Percentiles rank a stretch among this genome's conserved stretches.
Conservation (phyloP, 2,329 filamentous ascomycete genomes). For the Mollisia scopiformis region DNA sequence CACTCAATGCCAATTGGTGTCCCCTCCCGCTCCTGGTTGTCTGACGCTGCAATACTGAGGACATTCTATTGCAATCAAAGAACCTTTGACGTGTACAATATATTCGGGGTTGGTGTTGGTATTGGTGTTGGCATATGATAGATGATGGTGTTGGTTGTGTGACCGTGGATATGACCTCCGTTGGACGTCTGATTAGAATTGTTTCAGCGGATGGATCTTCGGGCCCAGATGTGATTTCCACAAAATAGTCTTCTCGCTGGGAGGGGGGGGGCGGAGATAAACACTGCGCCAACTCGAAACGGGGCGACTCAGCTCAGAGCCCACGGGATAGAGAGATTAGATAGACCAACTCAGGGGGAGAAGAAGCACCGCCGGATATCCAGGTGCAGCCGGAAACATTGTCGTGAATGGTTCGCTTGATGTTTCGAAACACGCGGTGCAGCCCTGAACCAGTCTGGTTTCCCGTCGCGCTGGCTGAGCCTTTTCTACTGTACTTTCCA, state of each 20-base stretch:
- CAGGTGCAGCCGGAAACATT: neutral
- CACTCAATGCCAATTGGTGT: neutral
- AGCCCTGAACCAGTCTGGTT: too few species aligned
- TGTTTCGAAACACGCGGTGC: slow-evolving; percentile 14
- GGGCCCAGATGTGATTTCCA: neutral
- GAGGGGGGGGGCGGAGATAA: neutral
- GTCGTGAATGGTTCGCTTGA: slow-evolving; percentile 5
- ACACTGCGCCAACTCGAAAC: neutral
- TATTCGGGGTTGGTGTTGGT: too few species aligned
- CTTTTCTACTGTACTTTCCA: neutral
- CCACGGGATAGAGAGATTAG: neutral
- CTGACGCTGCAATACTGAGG: neutral
- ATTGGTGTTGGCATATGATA: neutral
- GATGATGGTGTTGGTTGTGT: too few species aligned
- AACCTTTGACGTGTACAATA: neutral
- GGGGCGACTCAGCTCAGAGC: neutral
- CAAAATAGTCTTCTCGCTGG: neutral
- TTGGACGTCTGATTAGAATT: slow-evolving; percentile 14
- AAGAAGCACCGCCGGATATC: neutral
- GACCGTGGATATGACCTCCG: neutral
- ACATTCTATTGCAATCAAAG: neutral
- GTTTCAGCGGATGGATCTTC: slow-evolving; percentile 12
- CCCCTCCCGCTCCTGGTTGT: neutral
- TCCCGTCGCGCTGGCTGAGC: neutral
- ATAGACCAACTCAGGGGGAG: neutral